A percentile compares a stretch with the other conserved stretches of the same genome.
phyloP scores from a whole-genome alignment of 139 green algal species.

The Chlorella sp. region DNA sequence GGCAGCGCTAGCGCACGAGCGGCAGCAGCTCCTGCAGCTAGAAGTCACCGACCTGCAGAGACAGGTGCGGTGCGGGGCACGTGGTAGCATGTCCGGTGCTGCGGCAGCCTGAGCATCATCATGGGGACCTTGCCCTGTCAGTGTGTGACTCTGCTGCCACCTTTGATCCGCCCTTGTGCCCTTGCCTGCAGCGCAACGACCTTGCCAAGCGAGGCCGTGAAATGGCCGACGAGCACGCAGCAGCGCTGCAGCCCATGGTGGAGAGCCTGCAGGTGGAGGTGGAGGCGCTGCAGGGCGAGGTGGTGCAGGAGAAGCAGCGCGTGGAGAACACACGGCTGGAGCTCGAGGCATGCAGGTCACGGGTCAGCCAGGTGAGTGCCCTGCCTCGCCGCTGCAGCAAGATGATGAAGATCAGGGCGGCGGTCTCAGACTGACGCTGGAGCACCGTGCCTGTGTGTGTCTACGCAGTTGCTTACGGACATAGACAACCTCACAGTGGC shows the following conservation, averaged over 20 bases:
- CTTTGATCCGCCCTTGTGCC: no score
- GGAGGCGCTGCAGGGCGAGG: neutral
- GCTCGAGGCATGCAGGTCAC: neutral
- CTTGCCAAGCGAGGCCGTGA: conserved; percentile 29
- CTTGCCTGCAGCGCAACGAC: conserved; percentile 47
- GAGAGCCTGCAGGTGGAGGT: conserved; percentile 7
- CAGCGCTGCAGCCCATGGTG: conserved; percentile 27
- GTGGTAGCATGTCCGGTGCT: no score
- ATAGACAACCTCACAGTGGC: neutral
- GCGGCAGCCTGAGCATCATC: no score
- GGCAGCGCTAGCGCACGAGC: conserved; percentile 53
- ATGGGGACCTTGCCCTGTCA: no score
- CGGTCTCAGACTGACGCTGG: no score
- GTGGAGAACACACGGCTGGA: neutral
- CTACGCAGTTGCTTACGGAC: conserved; percentile 1
- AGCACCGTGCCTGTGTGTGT: conserved; percentile 1
- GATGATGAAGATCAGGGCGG: no score
- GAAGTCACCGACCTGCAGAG: conserved; percentile 54
- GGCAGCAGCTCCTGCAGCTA: conserved; percentile 55
- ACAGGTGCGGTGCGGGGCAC: no score
- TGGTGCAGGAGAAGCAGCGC: neutral
- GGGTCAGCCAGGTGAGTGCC: neutral
- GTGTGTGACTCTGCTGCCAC: no score
- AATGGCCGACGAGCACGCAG: conserved; percentile 38
- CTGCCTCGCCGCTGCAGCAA: no score